Conservation (phyloP, 176 grass and related monocot species). For the Poa pratensis region DNA sequence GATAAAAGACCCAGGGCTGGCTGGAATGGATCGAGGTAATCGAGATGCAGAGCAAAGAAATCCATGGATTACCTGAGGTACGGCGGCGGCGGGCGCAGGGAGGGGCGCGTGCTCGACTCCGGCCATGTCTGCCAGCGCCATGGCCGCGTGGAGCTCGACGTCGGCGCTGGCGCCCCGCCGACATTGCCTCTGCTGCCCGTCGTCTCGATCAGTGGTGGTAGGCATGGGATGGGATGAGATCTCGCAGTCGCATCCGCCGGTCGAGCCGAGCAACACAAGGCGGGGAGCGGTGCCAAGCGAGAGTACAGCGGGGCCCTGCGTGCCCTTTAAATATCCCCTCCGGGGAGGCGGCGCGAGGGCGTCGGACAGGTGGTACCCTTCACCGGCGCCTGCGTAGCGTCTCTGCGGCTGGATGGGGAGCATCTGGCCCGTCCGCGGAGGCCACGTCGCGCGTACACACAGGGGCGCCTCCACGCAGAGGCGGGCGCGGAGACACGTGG, state of each 20-base stretch:
- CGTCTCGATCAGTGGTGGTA: slow-evolving; percentile 31
- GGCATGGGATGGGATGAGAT: slow-evolving; percentile 34
- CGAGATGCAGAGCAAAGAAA: not conserved
- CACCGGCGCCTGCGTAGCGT: not conserved
- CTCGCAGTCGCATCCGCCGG: not conserved
- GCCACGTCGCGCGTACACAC: slow-evolving; percentile 31
- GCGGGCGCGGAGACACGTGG: slow-evolving; percentile 43
- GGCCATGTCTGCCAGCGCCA: slow-evolving; percentile 67
- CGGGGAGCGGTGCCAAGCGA: not conserved
- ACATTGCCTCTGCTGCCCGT: slow-evolving; percentile 41
- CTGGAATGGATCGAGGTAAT: not conserved
- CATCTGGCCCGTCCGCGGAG: slow-evolving; percentile 20
- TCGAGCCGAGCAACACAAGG: not conserved
- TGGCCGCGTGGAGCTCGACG: slow-evolving; percentile 81
- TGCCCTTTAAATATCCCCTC: slow-evolving; percentile 30
- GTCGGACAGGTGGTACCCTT: slow-evolving; percentile 36
- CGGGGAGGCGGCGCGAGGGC: slow-evolving; percentile 20
- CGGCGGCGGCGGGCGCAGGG: not conserved
- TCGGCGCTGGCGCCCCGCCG: slow-evolving; percentile 53
- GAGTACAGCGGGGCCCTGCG: not conserved
- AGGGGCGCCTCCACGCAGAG: slow-evolving; percentile 44
- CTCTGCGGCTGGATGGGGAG: not conserved
- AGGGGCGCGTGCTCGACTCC: not conserved
- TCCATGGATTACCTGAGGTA: not conserved
- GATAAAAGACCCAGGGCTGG: not conserved